phyloP scores from a whole-genome alignment of 495 filamentous ascomycete genomes.

The Aspergillus conjunctus region DNA sequence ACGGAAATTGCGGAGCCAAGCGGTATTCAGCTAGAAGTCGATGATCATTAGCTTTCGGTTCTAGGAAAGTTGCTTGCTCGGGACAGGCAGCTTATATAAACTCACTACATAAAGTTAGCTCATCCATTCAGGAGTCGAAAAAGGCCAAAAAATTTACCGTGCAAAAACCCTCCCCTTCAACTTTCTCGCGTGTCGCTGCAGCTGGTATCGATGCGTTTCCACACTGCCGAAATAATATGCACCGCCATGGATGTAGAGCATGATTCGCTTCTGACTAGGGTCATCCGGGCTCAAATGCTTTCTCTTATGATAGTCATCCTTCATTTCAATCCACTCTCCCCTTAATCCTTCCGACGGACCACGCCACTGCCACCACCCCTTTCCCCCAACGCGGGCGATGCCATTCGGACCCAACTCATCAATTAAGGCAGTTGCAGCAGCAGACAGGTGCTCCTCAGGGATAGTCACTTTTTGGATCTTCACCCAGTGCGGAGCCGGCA shows the following conservation, averaged over 20 bases:
- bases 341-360: conserved; percentile 59
- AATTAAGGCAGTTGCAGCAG: conserved; percentile 63
- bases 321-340: conserved; percentile 97
- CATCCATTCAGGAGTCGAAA: neutral
- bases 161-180: conserved; percentile 86
- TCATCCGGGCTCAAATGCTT: conserved; percentile 46
- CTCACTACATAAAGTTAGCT: conserved; percentile 43
- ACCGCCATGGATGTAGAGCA: conserved; percentile 91
- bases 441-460: conserved; percentile 57
- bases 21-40: conserved; percentile 67
- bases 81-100: conserved; percentile 15
- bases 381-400: conserved; percentile 72
- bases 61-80: neutral
- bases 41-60: neutral
- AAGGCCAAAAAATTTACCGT: conserved; percentile 41
- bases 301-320: conserved; percentile 71
- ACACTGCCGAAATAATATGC: conserved; percentile 88
- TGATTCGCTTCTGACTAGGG: conserved; percentile 66
- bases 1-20: conserved; percentile 90
- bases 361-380: conserved; percentile 95
- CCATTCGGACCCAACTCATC: conserved; percentile 76
- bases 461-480: conserved; percentile 74
- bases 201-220: conserved; percentile 93
- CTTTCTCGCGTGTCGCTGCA: conserved; percentile 93
- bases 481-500: conserved; percentile 88